These are phyloP conservation scores for Stylonectria norvegica DNA, from an alignment of 2,329 filamentous ascomycete genomes.

Conservation along the genomic window DNA sequence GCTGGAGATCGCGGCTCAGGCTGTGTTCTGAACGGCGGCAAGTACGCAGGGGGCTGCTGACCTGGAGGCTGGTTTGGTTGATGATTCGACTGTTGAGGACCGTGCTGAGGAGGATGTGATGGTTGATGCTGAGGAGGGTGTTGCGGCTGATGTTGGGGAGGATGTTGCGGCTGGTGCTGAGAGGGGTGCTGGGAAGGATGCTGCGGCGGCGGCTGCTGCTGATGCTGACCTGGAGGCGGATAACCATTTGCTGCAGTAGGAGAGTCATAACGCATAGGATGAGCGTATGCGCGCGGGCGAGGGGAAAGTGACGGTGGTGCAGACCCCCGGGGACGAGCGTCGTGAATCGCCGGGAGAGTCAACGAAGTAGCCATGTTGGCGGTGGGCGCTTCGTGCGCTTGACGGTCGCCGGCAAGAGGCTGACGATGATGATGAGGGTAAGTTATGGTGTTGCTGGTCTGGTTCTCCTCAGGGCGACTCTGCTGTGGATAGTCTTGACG, in stretches of 20 bases:
- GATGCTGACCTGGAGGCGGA: conserved; percentile 37
- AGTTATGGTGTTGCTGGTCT: too few species aligned
- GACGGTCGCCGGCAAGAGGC: conserved; percentile 38
- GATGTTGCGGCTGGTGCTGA: too few species aligned
- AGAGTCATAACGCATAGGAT: conserved; percentile 41
- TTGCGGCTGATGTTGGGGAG: too few species aligned
- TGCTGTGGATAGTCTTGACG: conserved; percentile 37
- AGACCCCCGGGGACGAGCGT: conserved; percentile 35
- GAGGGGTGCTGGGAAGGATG: too few species aligned
- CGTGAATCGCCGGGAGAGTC: conserved; percentile 50
- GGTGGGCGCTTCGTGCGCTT: conserved; percentile 28
- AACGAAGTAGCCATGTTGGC: conserved; percentile 43
- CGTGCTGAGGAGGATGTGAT: too few species aligned
- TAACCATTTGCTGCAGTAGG: conserved; percentile 47
- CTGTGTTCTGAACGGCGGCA: conserved; percentile 39
- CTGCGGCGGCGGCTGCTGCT: too few species aligned
- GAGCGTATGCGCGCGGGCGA: conserved; percentile 32
- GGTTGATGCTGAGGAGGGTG: too few species aligned
- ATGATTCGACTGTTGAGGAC: too few species aligned
- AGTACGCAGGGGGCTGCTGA: conserved; percentile 28
- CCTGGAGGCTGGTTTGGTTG: conserved; percentile 41
- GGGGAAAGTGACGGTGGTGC: too few species aligned
- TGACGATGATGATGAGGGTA: conserved; percentile 34
- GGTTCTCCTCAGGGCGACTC: conserved; percentile 37
- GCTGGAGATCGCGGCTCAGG: conserved; percentile 32